These are phyloP conservation scores for Backusella liffmaniae DNA, from an alignment of 192 early-diverging fungal species.

Conservation along the genomic window DNA sequence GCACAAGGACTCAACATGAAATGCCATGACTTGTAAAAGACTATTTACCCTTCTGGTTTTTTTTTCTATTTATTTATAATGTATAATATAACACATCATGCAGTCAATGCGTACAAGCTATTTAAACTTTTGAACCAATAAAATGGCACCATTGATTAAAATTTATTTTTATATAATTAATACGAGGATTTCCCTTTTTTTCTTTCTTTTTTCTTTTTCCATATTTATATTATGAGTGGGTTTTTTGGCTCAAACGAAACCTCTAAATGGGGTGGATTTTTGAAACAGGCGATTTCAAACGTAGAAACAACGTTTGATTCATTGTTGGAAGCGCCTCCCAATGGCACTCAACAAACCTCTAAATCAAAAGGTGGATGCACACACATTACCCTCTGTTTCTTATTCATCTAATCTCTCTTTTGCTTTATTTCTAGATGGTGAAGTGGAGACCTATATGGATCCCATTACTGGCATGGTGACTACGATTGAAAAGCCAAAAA, in stretches of 20 bases:
- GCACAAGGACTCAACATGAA: constrained; percentile 35
- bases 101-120: neutral
- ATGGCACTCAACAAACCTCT: neutral
- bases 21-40: neutral
- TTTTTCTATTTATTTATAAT: neutral
- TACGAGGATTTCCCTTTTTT: neutral
- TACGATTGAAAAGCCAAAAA: constrained; percentile 32
- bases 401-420: neutral
- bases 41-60: neutral
- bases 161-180: neutral
- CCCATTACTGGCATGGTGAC: constrained; percentile 51
- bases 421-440: constrained; percentile 6
- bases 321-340: constrained; percentile 51
- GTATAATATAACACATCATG: neutral
- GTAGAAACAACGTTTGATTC: constrained; percentile 77
- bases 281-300: constrained; percentile 72
- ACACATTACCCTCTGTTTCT: neutral
- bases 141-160: neutral
- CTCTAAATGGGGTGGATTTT: constrained; percentile 59
- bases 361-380: neutral
- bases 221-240: constrained; percentile 15
- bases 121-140: neutral
- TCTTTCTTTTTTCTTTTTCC: neutral
- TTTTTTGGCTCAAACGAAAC: constrained; percentile 20
- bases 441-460: constrained; percentile 41